Evolutionary conservation across 164 flowering plant species (phyloP).

Genomic region (Macadamia tetraphylla): DNA sequence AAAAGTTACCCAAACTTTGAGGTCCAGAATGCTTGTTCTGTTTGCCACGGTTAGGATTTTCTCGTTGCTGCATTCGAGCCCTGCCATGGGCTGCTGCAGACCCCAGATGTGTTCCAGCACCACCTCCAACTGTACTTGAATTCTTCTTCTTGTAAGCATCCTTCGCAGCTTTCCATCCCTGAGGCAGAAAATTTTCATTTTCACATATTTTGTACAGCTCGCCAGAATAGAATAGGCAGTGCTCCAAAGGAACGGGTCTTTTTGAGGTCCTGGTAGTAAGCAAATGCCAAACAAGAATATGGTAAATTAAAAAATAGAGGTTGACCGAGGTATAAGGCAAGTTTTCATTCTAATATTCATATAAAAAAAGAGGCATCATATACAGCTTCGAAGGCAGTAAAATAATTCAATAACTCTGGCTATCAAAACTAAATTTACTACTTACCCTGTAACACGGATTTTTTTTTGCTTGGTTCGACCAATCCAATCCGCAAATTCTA

Average conservation of each 20-base stretch:
- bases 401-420: no score
- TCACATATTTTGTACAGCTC: slow-evolving; percentile 90
- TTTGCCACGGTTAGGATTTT: slow-evolving; percentile 47
- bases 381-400: no score
- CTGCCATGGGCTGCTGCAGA: slow-evolving; percentile 36
- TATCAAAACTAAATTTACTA: neutral
- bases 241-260: slow-evolving; percentile 99
- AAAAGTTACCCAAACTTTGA: slow-evolving; percentile 34
- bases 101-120: slow-evolving; percentile 37
- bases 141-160: slow-evolving; percentile 77
- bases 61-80: slow-evolving; percentile 53
- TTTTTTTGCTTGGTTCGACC: slow-evolving; percentile 94
- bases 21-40: slow-evolving; percentile 65
- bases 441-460: slow-evolving; percentile 91
- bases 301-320: neutral
- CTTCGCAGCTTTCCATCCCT: slow-evolving; percentile 76
- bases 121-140: slow-evolving; percentile 32
- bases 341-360: neutral
- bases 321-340: neutral
- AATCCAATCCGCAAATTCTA: slow-evolving; percentile 99
- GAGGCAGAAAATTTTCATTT: slow-evolving; percentile 58
- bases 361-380: neutral
- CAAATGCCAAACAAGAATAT: slow-evolving; percentile 6
- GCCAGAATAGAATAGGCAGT: slow-evolving; percentile 86
- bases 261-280: slow-evolving; percentile 65